These are phyloP conservation scores for Colletotrichum liriopes DNA, from an alignment of 2,329 filamentous ascomycete genomes.

Conservation along the genomic window DNA sequence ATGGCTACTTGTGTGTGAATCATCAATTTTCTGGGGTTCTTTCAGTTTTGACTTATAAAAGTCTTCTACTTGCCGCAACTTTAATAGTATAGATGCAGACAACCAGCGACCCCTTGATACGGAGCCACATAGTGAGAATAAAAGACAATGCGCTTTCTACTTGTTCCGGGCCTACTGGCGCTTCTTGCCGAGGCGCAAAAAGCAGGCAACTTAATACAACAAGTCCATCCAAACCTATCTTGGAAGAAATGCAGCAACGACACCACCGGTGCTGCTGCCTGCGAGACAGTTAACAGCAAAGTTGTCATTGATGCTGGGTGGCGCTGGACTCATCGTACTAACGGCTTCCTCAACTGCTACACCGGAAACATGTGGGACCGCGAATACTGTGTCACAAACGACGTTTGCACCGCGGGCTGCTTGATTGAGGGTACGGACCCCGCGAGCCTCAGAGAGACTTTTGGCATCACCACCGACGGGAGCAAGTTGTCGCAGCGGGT, in stretches of 20 bases:
- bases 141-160: conserved; percentile 9
- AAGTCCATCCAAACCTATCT: conserved; percentile 30
- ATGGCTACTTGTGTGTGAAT: too few species aligned
- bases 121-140: neutral
- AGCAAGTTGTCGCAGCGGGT: conserved; percentile 66
- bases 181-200: conserved; percentile 25
- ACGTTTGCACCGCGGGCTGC: conserved; percentile 60
- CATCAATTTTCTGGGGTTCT: neutral
- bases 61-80: neutral
- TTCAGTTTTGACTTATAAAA: neutral
- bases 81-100: neutral
- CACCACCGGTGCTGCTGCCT: neutral
- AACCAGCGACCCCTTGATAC: neutral
- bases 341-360: conserved; percentile 63
- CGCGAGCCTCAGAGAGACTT: conserved; percentile 49
- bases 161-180: neutral
- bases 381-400: conserved; percentile 56
- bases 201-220: conserved; percentile 7
- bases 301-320: conserved; percentile 34
- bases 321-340: conserved; percentile 43
- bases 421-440: conserved; percentile 64
- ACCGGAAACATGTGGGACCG: conserved; percentile 58
- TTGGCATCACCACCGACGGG: conserved; percentile 63
- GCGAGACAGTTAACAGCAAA: conserved; percentile 16
- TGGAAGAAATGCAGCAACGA: conserved; percentile 31